These are phyloP conservation scores for Aspergillus pseudoterreus DNA, from an alignment of 2,329 filamentous ascomycete genomes.

Conservation along the genomic window DNA sequence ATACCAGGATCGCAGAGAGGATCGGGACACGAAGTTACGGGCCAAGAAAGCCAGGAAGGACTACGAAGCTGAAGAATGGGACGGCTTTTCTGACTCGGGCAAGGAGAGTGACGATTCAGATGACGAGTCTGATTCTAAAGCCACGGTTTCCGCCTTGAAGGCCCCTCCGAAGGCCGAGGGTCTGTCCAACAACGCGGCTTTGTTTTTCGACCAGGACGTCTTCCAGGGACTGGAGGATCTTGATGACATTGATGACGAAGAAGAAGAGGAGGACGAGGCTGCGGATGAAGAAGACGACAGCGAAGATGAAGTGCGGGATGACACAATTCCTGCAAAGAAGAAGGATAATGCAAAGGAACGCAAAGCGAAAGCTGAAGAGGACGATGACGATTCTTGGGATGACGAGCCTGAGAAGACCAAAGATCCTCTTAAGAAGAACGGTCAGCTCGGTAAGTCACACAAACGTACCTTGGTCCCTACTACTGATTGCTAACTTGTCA, in stretches of 20 bases:
- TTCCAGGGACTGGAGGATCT: slow-evolving; percentile 77
- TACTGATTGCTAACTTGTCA: slow-evolving; percentile 18
- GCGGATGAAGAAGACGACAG: slow-evolving; percentile 38
- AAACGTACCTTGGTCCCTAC: neutral
- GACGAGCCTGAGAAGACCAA: slow-evolving; percentile 31
- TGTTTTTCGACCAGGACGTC: slow-evolving; percentile 93
- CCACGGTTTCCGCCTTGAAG: slow-evolving; percentile 27
- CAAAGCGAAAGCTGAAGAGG: slow-evolving; percentile 23
- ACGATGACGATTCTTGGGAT: slow-evolving; percentile 25
- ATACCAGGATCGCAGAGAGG: slow-evolving; percentile 76
- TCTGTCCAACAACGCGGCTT: slow-evolving; percentile 78
- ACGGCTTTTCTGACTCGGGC: slow-evolving; percentile 71
- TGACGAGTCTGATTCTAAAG: slow-evolving; percentile 49
- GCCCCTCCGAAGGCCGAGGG: slow-evolving; percentile 38
- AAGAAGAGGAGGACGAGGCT: slow-evolving; percentile 59
- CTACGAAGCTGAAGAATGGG: slow-evolving; percentile 84
- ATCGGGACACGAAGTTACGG: slow-evolving; percentile 78
- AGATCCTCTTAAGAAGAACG: slow-evolving; percentile 40
- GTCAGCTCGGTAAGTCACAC: slow-evolving; percentile 40
- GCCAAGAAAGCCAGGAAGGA: slow-evolving; percentile 84
- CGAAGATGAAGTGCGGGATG: slow-evolving; percentile 28
- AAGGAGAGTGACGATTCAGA: slow-evolving; percentile 58
- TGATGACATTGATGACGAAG: slow-evolving; percentile 53
- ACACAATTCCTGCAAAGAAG: too few relatives aligned
- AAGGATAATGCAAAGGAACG: slow-evolving; percentile 11